Conservation (phyloP, 176 grass and related monocot species). For the Bothriochloa decipiens region DNA sequence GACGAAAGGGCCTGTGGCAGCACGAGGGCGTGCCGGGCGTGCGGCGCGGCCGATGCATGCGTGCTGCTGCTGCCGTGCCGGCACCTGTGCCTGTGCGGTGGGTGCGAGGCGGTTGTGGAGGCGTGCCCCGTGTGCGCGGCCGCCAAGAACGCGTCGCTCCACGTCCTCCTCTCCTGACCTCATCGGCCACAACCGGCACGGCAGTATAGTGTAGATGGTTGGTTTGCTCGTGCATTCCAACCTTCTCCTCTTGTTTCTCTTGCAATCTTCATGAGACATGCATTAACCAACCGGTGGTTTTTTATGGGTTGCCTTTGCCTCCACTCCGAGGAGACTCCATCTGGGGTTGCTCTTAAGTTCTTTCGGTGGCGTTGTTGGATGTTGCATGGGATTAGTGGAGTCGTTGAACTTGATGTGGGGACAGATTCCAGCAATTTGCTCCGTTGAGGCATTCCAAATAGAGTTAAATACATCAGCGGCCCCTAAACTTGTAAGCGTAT, state of each 20-base stretch:
- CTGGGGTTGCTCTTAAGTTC: not conserved
- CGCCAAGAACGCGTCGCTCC: slow-evolving; percentile 25
- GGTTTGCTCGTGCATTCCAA: slow-evolving; percentile 20
- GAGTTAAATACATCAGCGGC: too few relatives aligned
- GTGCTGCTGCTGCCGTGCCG: slow-evolving; percentile 74
- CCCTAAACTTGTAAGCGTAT: too few relatives aligned
- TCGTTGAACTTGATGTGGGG: not conserved
- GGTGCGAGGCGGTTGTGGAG: not conserved
- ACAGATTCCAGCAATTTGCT: not conserved
- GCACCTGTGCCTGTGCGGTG: slow-evolving; percentile 69
- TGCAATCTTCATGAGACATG: not conserved
- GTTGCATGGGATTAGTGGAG: not conserved
- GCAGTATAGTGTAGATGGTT: not conserved
- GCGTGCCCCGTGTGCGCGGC: slow-evolving; percentile 27
- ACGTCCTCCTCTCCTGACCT: not conserved
- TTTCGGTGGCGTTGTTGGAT: not conserved
- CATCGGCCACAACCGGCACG: not conserved
- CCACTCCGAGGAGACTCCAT: not conserved
- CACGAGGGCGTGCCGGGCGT: slow-evolving; percentile 42
- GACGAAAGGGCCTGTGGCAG: too few relatives aligned
- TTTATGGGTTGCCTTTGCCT: not conserved
- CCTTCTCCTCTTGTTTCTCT: not conserved
- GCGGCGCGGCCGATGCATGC: slow-evolving; percentile 52
- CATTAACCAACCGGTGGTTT: not conserved
- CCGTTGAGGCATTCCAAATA: not conserved